These are phyloP conservation scores for Nemania sp. DNA, from an alignment of 2,329 filamentous ascomycete species.

Conservation along the genomic window DNA sequence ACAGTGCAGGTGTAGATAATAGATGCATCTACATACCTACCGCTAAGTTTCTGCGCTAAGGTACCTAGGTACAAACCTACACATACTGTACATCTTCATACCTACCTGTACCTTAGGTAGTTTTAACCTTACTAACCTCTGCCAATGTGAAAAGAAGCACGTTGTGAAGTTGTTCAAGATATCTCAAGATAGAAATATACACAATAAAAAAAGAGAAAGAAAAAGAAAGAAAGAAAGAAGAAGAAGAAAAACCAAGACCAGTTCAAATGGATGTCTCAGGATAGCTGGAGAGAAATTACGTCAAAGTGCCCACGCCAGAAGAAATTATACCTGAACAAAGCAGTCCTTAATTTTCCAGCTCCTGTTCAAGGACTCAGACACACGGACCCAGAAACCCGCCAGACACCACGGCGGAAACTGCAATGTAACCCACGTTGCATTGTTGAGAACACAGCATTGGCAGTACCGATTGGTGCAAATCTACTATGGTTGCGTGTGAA, in stretches of 20 bases:
- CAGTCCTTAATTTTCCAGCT: conserved; percentile 2
- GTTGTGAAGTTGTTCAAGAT: not conserved
- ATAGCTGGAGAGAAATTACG: not conserved
- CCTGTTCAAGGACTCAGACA: not conserved
- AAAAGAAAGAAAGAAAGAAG: not conserved
- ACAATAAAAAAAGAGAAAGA: too few relatives aligned
- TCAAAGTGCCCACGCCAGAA: not conserved
- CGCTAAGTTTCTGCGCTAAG: too few relatives aligned
- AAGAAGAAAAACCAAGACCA: too few relatives aligned
- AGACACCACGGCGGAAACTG: conserved; percentile 1
- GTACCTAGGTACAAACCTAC: too few relatives aligned
- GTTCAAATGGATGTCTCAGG: too few relatives aligned
- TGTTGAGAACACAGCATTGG: not conserved
- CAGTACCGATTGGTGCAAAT: conserved; percentile 7
- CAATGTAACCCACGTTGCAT: not conserved
- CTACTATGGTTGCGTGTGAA: not conserved
- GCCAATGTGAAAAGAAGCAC: not conserved
- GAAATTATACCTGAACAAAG: conserved; percentile 3
- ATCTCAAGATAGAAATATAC: not conserved
- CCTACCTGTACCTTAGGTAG: too few relatives aligned
- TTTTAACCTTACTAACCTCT: too few relatives aligned
- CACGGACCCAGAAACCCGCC: not conserved
- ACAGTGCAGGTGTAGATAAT: not conserved
- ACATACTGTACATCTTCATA: too few relatives aligned
- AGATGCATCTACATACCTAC: not conserved